Base-by-base conservation (phyloP, 371 early-diverging fungal genomes). In the Haplosporangium sp. region DNA sequence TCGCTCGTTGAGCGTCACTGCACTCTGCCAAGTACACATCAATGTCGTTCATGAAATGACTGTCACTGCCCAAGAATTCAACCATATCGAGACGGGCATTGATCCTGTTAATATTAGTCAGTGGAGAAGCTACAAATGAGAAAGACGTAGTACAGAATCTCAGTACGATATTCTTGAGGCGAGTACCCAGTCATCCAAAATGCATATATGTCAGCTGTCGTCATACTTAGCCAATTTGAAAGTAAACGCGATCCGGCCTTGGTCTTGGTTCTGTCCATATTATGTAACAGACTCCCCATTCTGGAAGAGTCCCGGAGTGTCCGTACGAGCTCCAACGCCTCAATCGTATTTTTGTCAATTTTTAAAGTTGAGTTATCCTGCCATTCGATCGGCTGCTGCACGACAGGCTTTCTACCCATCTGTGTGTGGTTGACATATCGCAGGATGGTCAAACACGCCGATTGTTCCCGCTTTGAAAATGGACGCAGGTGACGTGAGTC, bases 161-260 rank as follows among this genome's bases (percentile, higher is more conserved):
- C 10, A 6, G 20, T 37, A 11, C 5, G 10, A 36, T 36, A 10
- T 36, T 55, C 54, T 29, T 29, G 4, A 29, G 29, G 4, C 4
- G 2, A 29, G 4, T 29, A 29, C 29, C 4, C 29, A 29, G 5
- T 2, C 45, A 45, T 45, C 11, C 10, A 42, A 58, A 14, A 18
- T 20, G 51, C 9, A 10, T 20, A 18, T 1, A 51, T 16, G 9
- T n/a, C 51, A 20, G 13, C 20, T 10, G 51, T 16, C 51, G 51
- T 1, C 67, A 52, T 83, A 84, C 88, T 81, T 48, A 96, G 71
- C 81, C 95, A 88, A 46, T 86, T 81, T 6, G 90, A 81, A 6
- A 96, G 81, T 14, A 95, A 76, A 13, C 97, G 84, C 1, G 91
- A 87, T 1, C 97, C 97, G 2, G 93, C 91, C 45, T 88, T 89